Percentiles rank a stretch among this genome's conserved stretches.
Evolutionary conservation across 2,329 filamentous ascomycete genomes (phyloP).

Genomic region (Monilinia vaccinii-corymbosi): DNA sequence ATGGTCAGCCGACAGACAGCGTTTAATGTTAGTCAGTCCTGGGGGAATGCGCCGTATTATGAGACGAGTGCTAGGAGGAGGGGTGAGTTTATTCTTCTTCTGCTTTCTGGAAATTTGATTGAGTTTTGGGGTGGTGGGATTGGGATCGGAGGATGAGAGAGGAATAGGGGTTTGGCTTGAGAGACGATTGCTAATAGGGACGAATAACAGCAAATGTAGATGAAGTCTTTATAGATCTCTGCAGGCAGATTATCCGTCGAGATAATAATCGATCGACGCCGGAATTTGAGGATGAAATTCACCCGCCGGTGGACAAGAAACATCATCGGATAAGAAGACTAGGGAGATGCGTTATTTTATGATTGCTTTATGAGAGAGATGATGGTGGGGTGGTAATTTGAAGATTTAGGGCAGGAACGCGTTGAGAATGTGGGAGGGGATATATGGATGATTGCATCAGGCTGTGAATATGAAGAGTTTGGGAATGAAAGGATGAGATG

Average conservation of each 20-base stretch:
- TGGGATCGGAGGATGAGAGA: background rate
- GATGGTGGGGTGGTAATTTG: background rate
- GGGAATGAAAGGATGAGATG: too few species aligned
- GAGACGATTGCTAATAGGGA: background rate
- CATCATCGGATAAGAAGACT: slow-evolving; percentile 2
- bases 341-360: slow-evolving; percentile 10
- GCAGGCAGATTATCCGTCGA: slow-evolving; percentile 56
- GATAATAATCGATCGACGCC: slow-evolving; percentile 32
- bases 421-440: background rate
- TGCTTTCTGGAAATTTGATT: background rate
- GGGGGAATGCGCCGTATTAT: slow-evolving; percentile 66
- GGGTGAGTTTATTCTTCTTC: slow-evolving; percentile 28
- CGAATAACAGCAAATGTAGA: slow-evolving; percentile 49
- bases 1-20: slow-evolving; percentile 55
- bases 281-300: slow-evolving; percentile 3
- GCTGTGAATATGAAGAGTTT: background rate
- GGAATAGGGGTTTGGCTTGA: background rate
- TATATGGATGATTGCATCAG: background rate
- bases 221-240: slow-evolving; percentile 61
- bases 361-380: background rate
- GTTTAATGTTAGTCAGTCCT: slow-evolving; percentile 57
- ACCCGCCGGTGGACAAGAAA: slow-evolving; percentile 5
- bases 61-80: slow-evolving; percentile 59
- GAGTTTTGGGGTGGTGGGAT: background rate
- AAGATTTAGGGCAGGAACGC: background rate